These are phyloP conservation scores for Nasturtium officinale DNA, from an alignment of 345 rosid genomes.

Conservation along the genomic window DNA sequence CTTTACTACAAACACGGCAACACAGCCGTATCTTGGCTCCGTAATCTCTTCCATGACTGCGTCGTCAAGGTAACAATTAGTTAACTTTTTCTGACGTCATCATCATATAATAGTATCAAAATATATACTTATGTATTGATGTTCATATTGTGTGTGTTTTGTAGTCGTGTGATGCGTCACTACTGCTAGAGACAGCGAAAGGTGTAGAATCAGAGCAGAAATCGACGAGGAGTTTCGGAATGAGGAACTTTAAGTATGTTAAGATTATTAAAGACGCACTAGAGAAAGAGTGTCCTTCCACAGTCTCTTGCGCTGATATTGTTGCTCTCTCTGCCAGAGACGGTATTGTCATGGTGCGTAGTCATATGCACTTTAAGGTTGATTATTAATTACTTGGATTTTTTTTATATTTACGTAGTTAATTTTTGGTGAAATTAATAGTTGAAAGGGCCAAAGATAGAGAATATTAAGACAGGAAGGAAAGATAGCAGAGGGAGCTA, in stretches of 20 bases:
- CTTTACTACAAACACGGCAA: slow-evolving; percentile 82
- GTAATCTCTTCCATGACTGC: slow-evolving; percentile 93
- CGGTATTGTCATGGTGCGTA: slow-evolving; percentile 66
- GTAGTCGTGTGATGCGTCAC: slow-evolving; percentile 84
- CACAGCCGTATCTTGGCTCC: slow-evolving; percentile 87
- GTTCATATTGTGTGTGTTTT: background rate
- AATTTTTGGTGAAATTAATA: slow-evolving; percentile 23
- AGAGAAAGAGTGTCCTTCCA: slow-evolving; percentile 67
- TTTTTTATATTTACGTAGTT: no score
- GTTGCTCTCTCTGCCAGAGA: slow-evolving; percentile 86
- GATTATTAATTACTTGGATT: background rate
- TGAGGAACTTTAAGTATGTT: slow-evolving; percentile 87
- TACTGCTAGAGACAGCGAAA: slow-evolving; percentile 56
- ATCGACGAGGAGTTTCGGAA: slow-evolving; percentile 72
- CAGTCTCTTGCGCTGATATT: slow-evolving; percentile 84
- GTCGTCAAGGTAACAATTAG: slow-evolving; percentile 51
- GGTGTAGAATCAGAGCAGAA: slow-evolving; percentile 67
- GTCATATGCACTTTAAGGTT: background rate
- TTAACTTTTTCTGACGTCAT: background rate
- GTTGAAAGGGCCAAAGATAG: slow-evolving; percentile 83
- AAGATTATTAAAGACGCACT: slow-evolving; percentile 72
- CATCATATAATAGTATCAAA: background rate
- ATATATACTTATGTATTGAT: background rate
- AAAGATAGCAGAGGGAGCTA: slow-evolving; percentile 70
- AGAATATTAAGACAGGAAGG: slow-evolving; percentile 71